Base-by-base conservation (phyloP, 176 grass and related monocot species). In the Paspalum notatum region DNA sequence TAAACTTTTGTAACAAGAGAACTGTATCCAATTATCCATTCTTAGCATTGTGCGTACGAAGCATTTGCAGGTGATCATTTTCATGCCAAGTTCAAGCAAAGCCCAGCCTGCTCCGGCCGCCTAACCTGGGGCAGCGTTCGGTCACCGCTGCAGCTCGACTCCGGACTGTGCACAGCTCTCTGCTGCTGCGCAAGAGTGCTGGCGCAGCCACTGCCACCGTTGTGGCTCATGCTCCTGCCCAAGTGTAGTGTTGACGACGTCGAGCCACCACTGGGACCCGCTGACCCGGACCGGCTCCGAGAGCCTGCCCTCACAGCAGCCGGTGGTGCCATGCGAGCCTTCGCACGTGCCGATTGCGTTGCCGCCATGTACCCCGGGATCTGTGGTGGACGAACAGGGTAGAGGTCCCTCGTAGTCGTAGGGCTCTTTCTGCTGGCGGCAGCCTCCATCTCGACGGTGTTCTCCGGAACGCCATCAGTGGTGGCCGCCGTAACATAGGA, bases 301-400 rank as follows among this genome's bases (percentile, higher is more conserved):
- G 25, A 17, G 37, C 87, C 61, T 38, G 61, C 22, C 37, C 78
- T 85, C 16, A 53, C 55, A 25, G 81, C 61, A 40, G 57, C 52
- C 4, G 63, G 37, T 13, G 82, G 64, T 5, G 55, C 66, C 38
- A 71, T 71, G 39, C 91, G 85, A 4, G 84, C 89, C 79, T 94
- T 97, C 46, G 94, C 94, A 25, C 87, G 87, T 15, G 94, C 85
- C 1, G 91, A 97, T 66, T 90, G 83, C 18, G 94, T 97, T 1
- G 85, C 94, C 16, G 85, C 94, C 94, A 94, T 97, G 87, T 97
- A 97, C 39, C 91, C 80, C 1, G 91, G 94, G 14, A 89, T 16
- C 3, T 22, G 68, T 12, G 56, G 62, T 12, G 80, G 78, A 32
- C 74, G 72, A 48, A 76, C 39, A 17, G 56, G 64, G 60, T 78